Base-by-base conservation (phyloP, 1,139 yeast species). In the Magnusiomyces paraingens region DNA sequence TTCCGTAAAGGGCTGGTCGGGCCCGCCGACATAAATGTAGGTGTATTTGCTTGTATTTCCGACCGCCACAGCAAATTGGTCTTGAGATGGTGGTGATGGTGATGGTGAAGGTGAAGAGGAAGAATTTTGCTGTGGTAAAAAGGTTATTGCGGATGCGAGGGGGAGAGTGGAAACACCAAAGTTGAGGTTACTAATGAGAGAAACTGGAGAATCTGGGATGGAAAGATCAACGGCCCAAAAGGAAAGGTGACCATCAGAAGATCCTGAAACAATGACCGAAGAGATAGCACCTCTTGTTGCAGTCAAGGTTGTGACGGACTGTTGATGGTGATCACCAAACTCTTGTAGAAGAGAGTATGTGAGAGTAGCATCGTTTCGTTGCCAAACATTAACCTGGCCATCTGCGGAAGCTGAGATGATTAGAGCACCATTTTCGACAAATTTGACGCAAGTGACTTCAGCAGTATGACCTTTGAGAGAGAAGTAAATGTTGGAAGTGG, bases 31-130 rank as follows among this genome's bases (percentile, higher is more conserved):
- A 59, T 83, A 77, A 0, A 86, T 74, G 60, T 75, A 80, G 4
- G 91, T 67, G 32, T 74, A 71, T 36, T 81, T 74, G 40, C 79
- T 76, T 0, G 98, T 86, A 5, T 97, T 97, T n/a, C 89, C 75
- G 1, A 91, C 84, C n/a, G 91, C 73, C 8, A 89, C 64, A 57
- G 77, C 77, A 53, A 72, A 69, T 26, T 69, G 69, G 6, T 52
- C 49, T 4, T 56, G 47, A 3, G 54, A 57, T n/a, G 32, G 32
- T 4, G 32, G 32, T 26, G 8, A 26, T 26, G 4, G 32, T n/a
- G n/a, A n/a, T n/a, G n/a, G n/a, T n/a, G n/a, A n/a, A n/a, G n/a
- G n/a, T n/a, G n/a, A n/a, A 38, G 22, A 12, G 29, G 40, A 20
- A 29, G 41, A 3, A 35, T 35, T 39, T 2, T 20, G 2, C 26